Percentiles rank a stretch among this genome's conserved stretches.
These are phyloP conservation scores for Chenopodium berlandieri DNA, from an alignment of 148 eudicot genomes.

Conservation along the genomic window DNA sequence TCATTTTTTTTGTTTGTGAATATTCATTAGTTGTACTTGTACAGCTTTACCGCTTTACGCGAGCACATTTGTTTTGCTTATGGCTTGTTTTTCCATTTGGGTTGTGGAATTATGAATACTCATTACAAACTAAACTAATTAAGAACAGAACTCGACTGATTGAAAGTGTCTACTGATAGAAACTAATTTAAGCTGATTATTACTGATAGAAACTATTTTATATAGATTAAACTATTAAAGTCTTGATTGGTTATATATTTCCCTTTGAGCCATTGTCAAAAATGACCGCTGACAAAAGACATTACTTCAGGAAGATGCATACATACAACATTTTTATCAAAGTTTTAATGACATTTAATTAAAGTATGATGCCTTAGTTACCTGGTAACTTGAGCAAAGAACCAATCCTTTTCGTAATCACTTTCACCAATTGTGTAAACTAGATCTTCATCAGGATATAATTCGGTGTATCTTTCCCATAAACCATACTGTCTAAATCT, in stretches of 20 bases:
- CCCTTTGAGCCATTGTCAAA: neutral
- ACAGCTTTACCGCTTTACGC: no score
- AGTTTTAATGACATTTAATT: neutral
- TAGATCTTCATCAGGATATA: conserved; percentile 66
- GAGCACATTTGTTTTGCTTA: no score
- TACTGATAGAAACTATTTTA: no score
- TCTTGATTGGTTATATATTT: neutral
- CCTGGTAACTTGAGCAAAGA: conserved; percentile 87
- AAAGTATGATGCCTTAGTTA: conserved; percentile 11
- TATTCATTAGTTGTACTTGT: no score
- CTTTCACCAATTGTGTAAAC: conserved; percentile 61
- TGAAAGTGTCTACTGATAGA: no score
- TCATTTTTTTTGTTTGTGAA: no score
- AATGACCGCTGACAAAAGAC: neutral
- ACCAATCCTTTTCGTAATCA: conserved; percentile 76
- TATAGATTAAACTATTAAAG: no score
- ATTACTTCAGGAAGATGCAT: neutral
- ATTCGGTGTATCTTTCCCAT: conserved; percentile 80
- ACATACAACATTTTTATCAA: neutral
- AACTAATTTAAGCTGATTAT: no score
- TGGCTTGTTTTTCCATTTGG: no score
- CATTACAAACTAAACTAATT: no score
- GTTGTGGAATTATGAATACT: no score
- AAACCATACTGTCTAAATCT: conserved; percentile 89
- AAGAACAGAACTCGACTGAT: no score